A percentile compares a stretch with the other conserved stretches of the same genome.
phyloP scores from a whole-genome alignment of 768 basidiomycete species.

The Naganishia vishniacii region DNA sequence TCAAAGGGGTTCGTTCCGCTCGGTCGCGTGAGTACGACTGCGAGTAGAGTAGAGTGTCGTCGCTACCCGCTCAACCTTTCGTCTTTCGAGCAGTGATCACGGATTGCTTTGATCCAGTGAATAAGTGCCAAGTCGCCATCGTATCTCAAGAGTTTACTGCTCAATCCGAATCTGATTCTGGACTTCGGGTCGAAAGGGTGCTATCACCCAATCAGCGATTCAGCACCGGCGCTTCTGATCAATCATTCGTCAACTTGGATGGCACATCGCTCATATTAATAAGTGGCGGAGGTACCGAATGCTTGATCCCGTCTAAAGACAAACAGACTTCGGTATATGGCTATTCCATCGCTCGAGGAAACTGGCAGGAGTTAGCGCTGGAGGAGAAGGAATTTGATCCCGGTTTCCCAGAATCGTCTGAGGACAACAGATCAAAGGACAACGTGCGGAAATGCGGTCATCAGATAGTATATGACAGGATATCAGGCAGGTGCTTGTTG shows the following conservation, averaged over 20 bases:
- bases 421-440: not conserved
- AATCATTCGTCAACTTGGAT: not conserved
- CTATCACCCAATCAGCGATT: not conserved
- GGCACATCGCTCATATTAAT: slow-evolving; percentile 3
- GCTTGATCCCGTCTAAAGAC: not conserved
- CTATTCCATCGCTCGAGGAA: slow-evolving; percentile 2
- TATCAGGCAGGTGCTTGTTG: not conserved
- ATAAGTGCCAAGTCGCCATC: slow-evolving; percentile 1
- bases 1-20: too few relatives aligned
- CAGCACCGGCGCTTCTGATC: not conserved
- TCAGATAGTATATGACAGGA: slow-evolving; percentile 2
- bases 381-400: not conserved
- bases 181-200: not conserved
- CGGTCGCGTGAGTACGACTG: too few relatives aligned
- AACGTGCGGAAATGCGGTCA: slow-evolving; percentile 4
- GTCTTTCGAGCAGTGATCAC: too few relatives aligned
- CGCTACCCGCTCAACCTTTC: not conserved
- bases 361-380: slow-evolving; percentile 3
- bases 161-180: too few relatives aligned
- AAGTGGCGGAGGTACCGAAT: not conserved
- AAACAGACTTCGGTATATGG: not conserved
- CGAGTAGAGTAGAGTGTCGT: too few relatives aligned
- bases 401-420: not conserved
- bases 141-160: too few relatives aligned
- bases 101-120: not conserved